Conservation (phyloP, 176 grass and related monocot species). For the Puccinellia tenuiflora region DNA sequence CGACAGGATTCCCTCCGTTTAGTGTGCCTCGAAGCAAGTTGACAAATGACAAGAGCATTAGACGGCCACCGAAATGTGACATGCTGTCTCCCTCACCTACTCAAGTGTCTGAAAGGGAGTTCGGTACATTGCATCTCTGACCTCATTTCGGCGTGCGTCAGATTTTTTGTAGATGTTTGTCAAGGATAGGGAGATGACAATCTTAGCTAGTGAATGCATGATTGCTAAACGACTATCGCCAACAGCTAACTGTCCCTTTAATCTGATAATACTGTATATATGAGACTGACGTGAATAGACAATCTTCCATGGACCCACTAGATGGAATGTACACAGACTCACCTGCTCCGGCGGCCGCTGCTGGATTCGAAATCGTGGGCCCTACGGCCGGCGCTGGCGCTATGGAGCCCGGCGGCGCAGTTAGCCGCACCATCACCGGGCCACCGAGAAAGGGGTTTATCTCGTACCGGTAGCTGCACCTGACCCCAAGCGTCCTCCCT, state of each 20-base stretch:
- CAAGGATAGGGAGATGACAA: neutral
- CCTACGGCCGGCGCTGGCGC: neutral
- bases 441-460: conserved; percentile 7
- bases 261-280: no score
- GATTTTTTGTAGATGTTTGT: neutral
- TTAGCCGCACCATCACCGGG: conserved; percentile 5
- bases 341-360: conserved; percentile 9
- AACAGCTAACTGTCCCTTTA: neutral
- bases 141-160: neutral
- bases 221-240: neutral
- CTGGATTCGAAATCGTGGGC: neutral
- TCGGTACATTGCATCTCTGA: neutral
- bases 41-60: neutral
- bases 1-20: neutral
- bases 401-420: neutral
- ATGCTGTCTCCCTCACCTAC: neutral
- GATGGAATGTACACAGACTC: neutral
- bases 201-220: neutral
- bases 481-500: conserved; percentile 19
- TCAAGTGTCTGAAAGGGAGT: neutral
- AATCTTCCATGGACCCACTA: neutral
- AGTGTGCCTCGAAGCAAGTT: neutral
- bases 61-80: neutral
- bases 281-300: no score
- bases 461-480: conserved; percentile 54